Conservation (phyloP, 345 rosid species). For the Populus pruinosa region DNA sequence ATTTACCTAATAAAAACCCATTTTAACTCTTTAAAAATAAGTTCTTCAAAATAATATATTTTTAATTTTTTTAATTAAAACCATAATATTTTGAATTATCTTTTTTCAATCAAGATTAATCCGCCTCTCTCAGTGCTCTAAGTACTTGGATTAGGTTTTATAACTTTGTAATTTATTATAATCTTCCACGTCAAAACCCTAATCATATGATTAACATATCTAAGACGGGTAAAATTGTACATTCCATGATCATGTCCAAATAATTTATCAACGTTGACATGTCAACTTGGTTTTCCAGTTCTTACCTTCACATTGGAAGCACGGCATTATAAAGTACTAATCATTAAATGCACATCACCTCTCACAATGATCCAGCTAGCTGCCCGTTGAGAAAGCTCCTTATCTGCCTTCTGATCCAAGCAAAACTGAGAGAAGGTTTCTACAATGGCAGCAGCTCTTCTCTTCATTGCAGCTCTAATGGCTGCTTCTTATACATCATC, state of each 20-base stretch:
- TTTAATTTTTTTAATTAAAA: too few relatives aligned
- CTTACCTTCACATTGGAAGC: constrained; percentile 10
- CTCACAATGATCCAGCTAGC: constrained; percentile 26
- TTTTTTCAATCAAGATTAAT: too few relatives aligned
- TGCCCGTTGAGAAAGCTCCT: not conserved
- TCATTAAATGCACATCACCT: constrained; percentile 21
- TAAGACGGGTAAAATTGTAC: constrained; percentile 1
- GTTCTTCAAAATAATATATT: too few relatives aligned
- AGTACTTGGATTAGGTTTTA: too few relatives aligned
- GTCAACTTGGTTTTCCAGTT: constrained; percentile 19
- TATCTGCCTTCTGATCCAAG: constrained; percentile 4
- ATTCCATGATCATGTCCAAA: not conserved
- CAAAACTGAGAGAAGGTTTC: constrained; percentile 33
- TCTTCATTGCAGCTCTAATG: constrained; percentile 36
- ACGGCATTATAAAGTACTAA: constrained; percentile 9
- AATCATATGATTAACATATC: not conserved
- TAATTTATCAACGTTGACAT: constrained; percentile 1
- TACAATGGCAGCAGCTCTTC: constrained; percentile 32
- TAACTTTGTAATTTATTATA: too few relatives aligned
- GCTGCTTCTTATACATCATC: constrained; percentile 18
- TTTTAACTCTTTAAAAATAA: too few relatives aligned
- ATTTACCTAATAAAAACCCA: too few relatives aligned
- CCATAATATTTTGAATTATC: too few relatives aligned
- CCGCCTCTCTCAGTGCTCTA: too few relatives aligned
- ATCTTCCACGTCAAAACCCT: too few relatives aligned